Conservation (phyloP, 345 rosid genomes). For the Anastatica hierochuntica region DNA sequence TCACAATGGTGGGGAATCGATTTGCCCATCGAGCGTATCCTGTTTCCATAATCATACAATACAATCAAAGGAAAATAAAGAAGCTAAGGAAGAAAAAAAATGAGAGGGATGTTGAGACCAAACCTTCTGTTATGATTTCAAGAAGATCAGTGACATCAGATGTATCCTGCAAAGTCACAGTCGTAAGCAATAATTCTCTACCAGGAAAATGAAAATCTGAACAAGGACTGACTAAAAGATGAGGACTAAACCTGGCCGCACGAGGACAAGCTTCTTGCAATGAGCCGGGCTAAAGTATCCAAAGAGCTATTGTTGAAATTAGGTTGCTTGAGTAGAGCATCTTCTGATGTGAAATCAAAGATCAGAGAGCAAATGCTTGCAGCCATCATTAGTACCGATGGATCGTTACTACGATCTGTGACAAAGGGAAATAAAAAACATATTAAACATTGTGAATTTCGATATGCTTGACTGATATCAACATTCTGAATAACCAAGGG, state of each 20-base stretch:
- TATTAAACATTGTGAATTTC: too few relatives aligned
- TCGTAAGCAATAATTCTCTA: not conserved
- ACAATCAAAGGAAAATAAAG: not conserved
- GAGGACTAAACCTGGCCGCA: slow-evolving; percentile 33
- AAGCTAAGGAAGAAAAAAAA: not conserved
- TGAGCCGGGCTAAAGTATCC: slow-evolving; percentile 33
- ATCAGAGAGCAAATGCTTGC: slow-evolving; percentile 64
- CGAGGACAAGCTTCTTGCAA: slow-evolving; percentile 50
- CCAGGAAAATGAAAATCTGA: not conserved
- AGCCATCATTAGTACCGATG: slow-evolving; percentile 57
- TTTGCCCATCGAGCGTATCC: slow-evolving; percentile 54
- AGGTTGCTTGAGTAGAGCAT: slow-evolving; percentile 47
- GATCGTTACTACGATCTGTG: slow-evolving; percentile 44
- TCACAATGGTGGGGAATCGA: slow-evolving; percentile 39
- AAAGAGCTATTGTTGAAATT: slow-evolving; percentile 32
- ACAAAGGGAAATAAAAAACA: not conserved
- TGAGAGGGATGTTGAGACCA: slow-evolving; percentile 7
- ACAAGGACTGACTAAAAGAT: not conserved
- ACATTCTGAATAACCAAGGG: not conserved
- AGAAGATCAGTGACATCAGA: slow-evolving; percentile 48
- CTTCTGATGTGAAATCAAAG: slow-evolving; percentile 64
- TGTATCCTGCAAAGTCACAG: slow-evolving; percentile 30
- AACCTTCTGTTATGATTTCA: slow-evolving; percentile 57
- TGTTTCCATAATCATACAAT: slow-evolving; percentile 16
- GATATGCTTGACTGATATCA: not conserved